Base-by-base conservation (phyloP, 2,329 filamentous ascomycete species). In the Fusarium sp. region DNA sequence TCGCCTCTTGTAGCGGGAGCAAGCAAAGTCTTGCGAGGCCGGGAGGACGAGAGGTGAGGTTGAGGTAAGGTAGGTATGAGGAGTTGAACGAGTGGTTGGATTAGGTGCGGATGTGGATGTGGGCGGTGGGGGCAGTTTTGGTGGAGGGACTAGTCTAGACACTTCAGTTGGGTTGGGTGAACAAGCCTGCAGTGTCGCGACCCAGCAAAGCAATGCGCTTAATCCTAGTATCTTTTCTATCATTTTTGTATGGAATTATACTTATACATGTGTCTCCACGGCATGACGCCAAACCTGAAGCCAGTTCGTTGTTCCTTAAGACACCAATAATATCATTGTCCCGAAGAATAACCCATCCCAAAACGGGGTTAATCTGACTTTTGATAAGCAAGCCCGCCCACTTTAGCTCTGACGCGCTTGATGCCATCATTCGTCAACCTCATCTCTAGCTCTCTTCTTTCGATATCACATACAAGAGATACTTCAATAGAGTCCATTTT, bases 91-190 rank as follows among this genome's bases (percentile, higher is more conserved):
- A 76, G 70, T 70, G 57, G 56, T 58, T 53, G 57, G 57, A 51
- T 60, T 60, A 53, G 44, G 45, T 51, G 72, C 70, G 69, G 73
- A 76, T 66, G 72, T 73, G 72, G 75, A 75, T 67, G 75, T 77
- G 75, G 70, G 75, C 69, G 75, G 75, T 75, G 73, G 75, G 72
- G 74, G 65, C 62, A 68, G 65, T 65, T 70, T 75, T 72, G 73
- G 73, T 70, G 72, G 69, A 75, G 63, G 73, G 51, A 47, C 55
- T 24, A 22, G 32, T 13, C 13, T 35, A 36, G 44, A 45, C 50
- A 38, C 24, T 58, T 61, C 47, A 58, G 63, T 72, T 69, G 63
- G 57, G 70, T 63, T 58, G 42, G 59, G 55, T 61, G 45, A 64
- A 39, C 54, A 54, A 47, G 59, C 42, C 51, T 53, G 44, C 24